These are phyloP conservation scores for Arthromyces matolae DNA, from an alignment of 768 basidiomycete genomes.

Conservation along the genomic window DNA sequence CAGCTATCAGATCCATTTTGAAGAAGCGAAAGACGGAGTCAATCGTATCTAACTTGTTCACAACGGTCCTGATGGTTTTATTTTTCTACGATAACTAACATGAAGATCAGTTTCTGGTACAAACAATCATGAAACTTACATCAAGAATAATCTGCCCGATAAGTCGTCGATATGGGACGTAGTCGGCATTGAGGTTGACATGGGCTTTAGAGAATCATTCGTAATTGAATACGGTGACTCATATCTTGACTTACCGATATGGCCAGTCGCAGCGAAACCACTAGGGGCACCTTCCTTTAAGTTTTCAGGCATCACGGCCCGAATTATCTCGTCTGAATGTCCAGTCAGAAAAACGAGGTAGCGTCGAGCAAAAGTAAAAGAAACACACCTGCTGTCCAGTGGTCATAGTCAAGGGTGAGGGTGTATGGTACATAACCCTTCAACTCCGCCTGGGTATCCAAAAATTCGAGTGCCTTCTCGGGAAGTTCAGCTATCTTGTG, in stretches of 20 bases:
- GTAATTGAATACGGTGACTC: neutral
- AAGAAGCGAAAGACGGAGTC: slow-evolving; percentile 88
- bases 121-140: slow-evolving; percentile 41
- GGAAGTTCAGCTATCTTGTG: slow-evolving; percentile 69
- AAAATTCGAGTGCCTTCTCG: slow-evolving; percentile 46
- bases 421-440: slow-evolving; percentile 55
- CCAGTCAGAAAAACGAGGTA: slow-evolving; percentile 24
- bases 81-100: slow-evolving; percentile 66
- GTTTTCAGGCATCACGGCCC: slow-evolving; percentile 75
- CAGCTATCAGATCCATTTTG: slow-evolving; percentile 94
- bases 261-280: slow-evolving; percentile 85
- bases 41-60: slow-evolving; percentile 90
- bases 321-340: slow-evolving; percentile 81
- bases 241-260: slow-evolving; percentile 66
- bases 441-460: slow-evolving; percentile 43
- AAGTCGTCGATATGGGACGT: slow-evolving; percentile 84
- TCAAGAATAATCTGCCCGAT: slow-evolving; percentile 93
- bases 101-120: neutral
- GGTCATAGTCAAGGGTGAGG: slow-evolving; percentile 73
- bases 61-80: slow-evolving; percentile 74
- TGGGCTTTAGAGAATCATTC: slow-evolving; percentile 55
- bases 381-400: slow-evolving; percentile 78
- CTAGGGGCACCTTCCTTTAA: slow-evolving; percentile 77
- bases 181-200: slow-evolving; percentile 86
- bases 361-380: neutral